Evolutionary conservation across 2,329 filamentous ascomycete genomes (phyloP).

Genomic region (Colletotrichum agaves): DNA sequence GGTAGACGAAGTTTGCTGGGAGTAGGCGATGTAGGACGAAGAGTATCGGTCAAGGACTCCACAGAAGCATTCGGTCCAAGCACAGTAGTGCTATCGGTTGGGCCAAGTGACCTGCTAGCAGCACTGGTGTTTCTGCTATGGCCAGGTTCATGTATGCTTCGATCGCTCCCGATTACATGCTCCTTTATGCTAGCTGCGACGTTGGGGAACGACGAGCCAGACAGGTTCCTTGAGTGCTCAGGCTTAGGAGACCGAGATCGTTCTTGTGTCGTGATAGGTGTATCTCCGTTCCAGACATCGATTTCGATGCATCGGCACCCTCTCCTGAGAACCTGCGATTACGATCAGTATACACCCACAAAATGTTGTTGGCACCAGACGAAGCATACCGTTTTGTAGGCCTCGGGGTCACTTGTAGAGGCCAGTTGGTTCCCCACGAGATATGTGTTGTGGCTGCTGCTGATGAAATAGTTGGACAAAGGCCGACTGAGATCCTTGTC

Average conservation of each 20-base stretch:
- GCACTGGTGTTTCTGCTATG: conserved; percentile 55
- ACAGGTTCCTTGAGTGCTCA: conserved; percentile 59
- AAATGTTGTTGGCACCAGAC: not conserved
- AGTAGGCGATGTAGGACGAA: conserved; percentile 38
- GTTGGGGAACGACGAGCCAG: conserved; percentile 58
- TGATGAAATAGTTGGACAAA: conserved; percentile 92
- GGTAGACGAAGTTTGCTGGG: conserved; percentile 43
- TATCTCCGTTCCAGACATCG: conserved; percentile 88
- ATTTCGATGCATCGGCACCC: conserved; percentile 94
- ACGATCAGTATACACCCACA: not conserved
- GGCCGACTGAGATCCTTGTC: conserved; percentile 72
- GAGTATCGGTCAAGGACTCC: conserved; percentile 40
- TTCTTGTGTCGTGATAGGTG: conserved; percentile 45
- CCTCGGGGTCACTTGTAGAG: conserved; percentile 79
- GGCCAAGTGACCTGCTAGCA: conserved; percentile 45
- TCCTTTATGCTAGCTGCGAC: conserved; percentile 54
- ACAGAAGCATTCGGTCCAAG: conserved; percentile 49
- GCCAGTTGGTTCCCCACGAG: conserved; percentile 86
- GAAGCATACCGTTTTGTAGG: conserved; percentile 76
- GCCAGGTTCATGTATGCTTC: conserved; percentile 37
- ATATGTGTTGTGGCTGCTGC: conserved; percentile 95
- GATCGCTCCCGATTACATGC: conserved; percentile 44
- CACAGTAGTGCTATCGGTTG: conserved; percentile 38
- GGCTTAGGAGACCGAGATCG: conserved; percentile 51
- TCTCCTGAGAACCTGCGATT: conserved; percentile 71